Evolutionary conservation across 805 yeast genomes (phyloP).

Genomic region (Starmerella roubikii): DNA sequence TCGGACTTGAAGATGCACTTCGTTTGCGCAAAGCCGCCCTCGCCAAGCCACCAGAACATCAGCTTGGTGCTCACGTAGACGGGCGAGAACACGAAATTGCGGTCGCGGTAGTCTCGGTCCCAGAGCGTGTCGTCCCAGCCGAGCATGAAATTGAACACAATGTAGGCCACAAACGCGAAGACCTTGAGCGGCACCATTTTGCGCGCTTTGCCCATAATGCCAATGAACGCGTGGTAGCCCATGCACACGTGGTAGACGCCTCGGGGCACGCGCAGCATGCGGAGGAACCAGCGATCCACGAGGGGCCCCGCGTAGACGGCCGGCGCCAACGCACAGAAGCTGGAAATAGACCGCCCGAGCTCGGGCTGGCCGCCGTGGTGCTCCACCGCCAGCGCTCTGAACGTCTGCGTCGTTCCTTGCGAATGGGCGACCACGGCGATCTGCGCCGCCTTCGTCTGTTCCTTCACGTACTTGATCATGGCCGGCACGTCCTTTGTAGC

Average conservation of each 20-base stretch:
- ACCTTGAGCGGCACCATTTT: constrained; percentile 35
- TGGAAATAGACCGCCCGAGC: constrained; percentile 43
- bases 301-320: constrained; percentile 81
- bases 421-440: constrained; percentile 69
- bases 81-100: constrained; percentile 78
- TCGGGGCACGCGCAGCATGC: constrained; percentile 22
- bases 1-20: constrained; percentile 42
- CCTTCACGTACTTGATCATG: constrained; percentile 47
- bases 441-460: constrained; percentile 25
- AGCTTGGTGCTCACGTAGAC: constrained; percentile 64
- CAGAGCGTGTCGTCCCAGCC: constrained; percentile 77
- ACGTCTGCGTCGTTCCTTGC: constrained; percentile 85
- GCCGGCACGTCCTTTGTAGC: constrained; percentile 66
- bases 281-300: constrained; percentile 36
- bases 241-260: constrained; percentile 33
- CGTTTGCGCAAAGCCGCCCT: constrained; percentile 36
- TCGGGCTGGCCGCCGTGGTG: constrained; percentile 29
- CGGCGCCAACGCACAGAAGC: constrained; percentile 72
- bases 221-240: constrained; percentile 69
- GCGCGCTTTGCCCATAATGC: constrained; percentile 54
- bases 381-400: constrained; percentile 44
- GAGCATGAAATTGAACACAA: constrained; percentile 75
- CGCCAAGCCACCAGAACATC: constrained; percentile 87
- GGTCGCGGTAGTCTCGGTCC: constrained; percentile 49
- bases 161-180: constrained; percentile 54